Evolutionary conservation across 805 yeast species (phyloP), one percentile per base, ranked within the genome.

Genomic region (Pichia kluyveri): DNA sequence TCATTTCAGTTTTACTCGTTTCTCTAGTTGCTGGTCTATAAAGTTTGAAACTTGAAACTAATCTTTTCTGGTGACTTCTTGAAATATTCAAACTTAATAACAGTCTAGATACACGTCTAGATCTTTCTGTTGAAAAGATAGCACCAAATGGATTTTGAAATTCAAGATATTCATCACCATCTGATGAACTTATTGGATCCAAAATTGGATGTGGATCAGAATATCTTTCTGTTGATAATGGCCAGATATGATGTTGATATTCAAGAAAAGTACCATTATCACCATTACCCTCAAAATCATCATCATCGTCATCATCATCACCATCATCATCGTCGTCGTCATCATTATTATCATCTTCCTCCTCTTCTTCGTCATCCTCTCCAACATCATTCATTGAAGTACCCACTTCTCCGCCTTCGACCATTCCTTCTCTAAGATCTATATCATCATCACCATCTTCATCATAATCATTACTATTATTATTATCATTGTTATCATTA

Each of bases 61-160:
- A 1, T 56, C 56, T 19, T 57, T 52, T 38, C 62, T 56, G 60
- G 40, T 57, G 62, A 43, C 59, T 62, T 8, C 61, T 45, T 17
- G 50, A 48, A 28, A 58, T 34, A 40, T 59, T 57, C 17, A 62
- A 49, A 32, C 57, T 60, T 39, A 59, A 63, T 10, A 64, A 54
- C 36, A 64, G 45, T 37, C 60, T 57, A 34, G 62, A 60, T 34
- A 63, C 53, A 40, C 65, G 51, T 30, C 60, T 48, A n/a, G 66
- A 60, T 37, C 66, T 55, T 6, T 64, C 66, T 43, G 61, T 62
- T 9, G 64, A 56, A 6, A 60, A 54, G 37, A 56, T 59, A 37
- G 58, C 56, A 37, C 57, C 59, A 44, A 54, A 51, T 8, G 60
- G 49, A 28, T 59, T 61, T 44, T 58, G 61, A 17, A 51, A 42